phyloP scores from a whole-genome alignment of 495 filamentous ascomycete species.

The Chaetomium tenue region DNA sequence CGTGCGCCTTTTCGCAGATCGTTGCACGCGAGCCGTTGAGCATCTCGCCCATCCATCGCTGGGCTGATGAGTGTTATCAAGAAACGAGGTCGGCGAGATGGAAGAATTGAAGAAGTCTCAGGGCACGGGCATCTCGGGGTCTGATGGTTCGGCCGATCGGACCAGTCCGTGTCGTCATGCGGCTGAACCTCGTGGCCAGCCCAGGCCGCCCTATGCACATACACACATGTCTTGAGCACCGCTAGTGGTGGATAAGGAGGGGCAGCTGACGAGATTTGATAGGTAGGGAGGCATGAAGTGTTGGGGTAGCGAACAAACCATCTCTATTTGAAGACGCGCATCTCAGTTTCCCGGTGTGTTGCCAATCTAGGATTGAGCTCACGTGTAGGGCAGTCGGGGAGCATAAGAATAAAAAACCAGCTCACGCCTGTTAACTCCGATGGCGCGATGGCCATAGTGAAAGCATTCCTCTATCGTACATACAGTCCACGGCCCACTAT shows the following conservation, averaged over 20 bases:
- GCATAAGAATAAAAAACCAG: not conserved
- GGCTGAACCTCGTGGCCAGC: slow-evolving; percentile 1
- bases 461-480: not conserved
- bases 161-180: not conserved
- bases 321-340: not conserved
- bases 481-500: not conserved
- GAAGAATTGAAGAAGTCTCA: not conserved
- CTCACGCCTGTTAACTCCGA: not conserved
- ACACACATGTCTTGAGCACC: not conserved
- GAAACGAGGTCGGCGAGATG: not conserved
- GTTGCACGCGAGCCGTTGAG: not conserved
- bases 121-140: not conserved
- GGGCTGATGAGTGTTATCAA: not conserved
- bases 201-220: too few relatives aligned
- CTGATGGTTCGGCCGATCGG: too few relatives aligned
- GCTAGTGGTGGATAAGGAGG: not conserved
- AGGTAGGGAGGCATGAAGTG: not conserved
- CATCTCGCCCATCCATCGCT: not conserved
- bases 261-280: not conserved
- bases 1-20: not conserved
- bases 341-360: not conserved
- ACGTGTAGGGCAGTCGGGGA: not conserved
- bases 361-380: not conserved
- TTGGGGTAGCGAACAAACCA: not conserved
- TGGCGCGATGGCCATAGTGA: not conserved